Evolutionary conservation across 345 rosid genomes (phyloP).

Genomic region (rapeseed (Brassica napus)): DNA sequence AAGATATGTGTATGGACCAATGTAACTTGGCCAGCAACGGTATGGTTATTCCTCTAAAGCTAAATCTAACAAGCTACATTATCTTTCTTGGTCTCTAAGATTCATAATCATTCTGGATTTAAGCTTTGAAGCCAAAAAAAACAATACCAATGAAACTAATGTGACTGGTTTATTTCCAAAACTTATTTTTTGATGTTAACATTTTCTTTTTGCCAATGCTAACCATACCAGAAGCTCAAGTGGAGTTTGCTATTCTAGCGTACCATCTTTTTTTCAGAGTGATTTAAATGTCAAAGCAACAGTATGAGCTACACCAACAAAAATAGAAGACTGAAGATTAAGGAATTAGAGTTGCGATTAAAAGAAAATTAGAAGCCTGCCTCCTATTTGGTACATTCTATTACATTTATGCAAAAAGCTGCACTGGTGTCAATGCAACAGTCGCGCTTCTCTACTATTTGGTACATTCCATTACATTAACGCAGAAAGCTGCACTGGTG

Average conservation of each 20-base stretch:
- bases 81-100: not conserved
- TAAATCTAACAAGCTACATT: not conserved
- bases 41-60: not conserved
- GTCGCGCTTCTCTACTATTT: not conserved
- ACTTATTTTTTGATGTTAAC: not conserved
- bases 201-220: not conserved
- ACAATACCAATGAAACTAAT: not conserved
- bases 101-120: not conserved
- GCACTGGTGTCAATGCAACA: not conserved
- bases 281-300: not conserved
- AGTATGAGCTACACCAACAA: not conserved
- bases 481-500: too few relatives aligned
- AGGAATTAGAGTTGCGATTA: not conserved
- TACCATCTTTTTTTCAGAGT: not conserved
- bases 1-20: constrained; percentile 65
- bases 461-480: too few relatives aligned
- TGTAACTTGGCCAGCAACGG: not conserved
- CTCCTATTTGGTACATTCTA: not conserved
- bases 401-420: not conserved
- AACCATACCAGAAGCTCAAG: not conserved
- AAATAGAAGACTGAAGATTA: too few relatives aligned
- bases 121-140: not conserved
- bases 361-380: not conserved
- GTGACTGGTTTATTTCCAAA: not conserved
- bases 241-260: not conserved